A percentile compares a stretch with the other conserved stretches of the same genome.
Conservation (phyloP, 2,329 filamentous ascomycete genomes). For the Trichoderma pleuroti region DNA sequence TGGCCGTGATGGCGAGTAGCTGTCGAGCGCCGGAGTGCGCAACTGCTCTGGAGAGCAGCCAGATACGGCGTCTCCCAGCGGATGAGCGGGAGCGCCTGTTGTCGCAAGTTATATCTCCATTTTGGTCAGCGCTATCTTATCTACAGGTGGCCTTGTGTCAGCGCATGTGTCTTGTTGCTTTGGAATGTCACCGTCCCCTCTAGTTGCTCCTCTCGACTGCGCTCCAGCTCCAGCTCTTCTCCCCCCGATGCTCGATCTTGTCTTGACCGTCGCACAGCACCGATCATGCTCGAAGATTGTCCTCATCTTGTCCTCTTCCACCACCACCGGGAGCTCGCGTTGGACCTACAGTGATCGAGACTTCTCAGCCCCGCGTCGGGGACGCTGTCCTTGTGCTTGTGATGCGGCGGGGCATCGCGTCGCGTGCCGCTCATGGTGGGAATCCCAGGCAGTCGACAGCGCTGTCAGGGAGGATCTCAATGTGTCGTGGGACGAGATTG, state of each 20-base stretch:
- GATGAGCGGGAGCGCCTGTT: slow-evolving; percentile 77
- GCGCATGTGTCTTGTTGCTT: neutral
- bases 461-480: slow-evolving; percentile 17
- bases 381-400: slow-evolving; percentile 22
- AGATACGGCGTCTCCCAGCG: slow-evolving; percentile 95
- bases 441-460: slow-evolving; percentile 19
- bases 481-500: slow-evolving; percentile 15
- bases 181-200: neutral
- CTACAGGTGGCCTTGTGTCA: slow-evolving; percentile 42
- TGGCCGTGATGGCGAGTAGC: slow-evolving; percentile 94
- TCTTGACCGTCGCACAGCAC: neutral
- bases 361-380: slow-evolving; percentile 75
- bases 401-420: slow-evolving; percentile 33
- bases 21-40: slow-evolving; percentile 81
- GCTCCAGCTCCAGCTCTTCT: neutral
- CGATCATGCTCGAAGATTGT: neutral
- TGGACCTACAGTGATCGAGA: slow-evolving; percentile 67
- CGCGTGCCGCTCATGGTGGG: slow-evolving; percentile 34
- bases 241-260: neutral
- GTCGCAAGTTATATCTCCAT: slow-evolving; percentile 86
- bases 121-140: slow-evolving; percentile 75
- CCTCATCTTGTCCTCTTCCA: neutral
- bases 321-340: neutral
- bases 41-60: slow-evolving; percentile 76
- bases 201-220: neutral